phyloP scores from a whole-genome alignment of 192 early-diverging fungal species.

The Entomortierella lignicola region DNA sequence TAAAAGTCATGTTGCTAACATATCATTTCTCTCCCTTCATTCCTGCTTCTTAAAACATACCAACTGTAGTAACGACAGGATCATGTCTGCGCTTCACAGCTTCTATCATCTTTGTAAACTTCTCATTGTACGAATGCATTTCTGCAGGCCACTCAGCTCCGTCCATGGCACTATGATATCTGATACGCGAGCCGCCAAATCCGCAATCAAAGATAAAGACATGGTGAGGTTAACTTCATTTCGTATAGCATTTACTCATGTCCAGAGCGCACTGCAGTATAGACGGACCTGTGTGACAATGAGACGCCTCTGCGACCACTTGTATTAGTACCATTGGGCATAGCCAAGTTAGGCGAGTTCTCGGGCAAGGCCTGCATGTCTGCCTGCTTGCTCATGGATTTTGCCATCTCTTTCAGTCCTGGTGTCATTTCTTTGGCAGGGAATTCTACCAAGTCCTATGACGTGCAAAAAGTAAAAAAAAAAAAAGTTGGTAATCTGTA shows the following conservation, averaged over 20 bases:
- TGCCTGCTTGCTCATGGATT: conserved; percentile 37
- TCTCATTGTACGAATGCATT: conserved; percentile 80
- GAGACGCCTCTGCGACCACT: conserved; percentile 41
- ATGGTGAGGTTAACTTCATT: too few relatives aligned
- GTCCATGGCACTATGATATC: conserved; percentile 69
- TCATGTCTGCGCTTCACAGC: conserved; percentile 93
- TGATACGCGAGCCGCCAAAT: conserved; percentile 6
- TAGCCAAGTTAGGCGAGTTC: conserved; percentile 59
- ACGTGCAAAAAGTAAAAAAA: conserved; percentile 3
- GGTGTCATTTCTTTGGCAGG: conserved; percentile 58
- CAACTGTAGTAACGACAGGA: conserved; percentile 89
- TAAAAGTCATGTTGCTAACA: background rate
- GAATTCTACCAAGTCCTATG: conserved; percentile 69
- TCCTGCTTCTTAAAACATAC: conserved; percentile 46
- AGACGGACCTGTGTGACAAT: conserved; percentile 61
- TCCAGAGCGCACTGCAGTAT: background rate
- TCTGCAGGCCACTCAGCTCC: conserved; percentile 72
- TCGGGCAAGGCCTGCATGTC: conserved; percentile 53
- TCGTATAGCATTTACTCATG: too few relatives aligned
- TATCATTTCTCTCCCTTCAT: background rate
- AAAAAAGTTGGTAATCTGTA: background rate
- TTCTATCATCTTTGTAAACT: conserved; percentile 91
- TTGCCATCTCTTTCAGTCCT: conserved; percentile 44
- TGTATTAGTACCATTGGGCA: conserved; percentile 30
- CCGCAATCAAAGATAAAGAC: too few relatives aligned